phyloP scores from a whole-genome alignment of 345 rosid genomes.

The Citrus inodora region DNA sequence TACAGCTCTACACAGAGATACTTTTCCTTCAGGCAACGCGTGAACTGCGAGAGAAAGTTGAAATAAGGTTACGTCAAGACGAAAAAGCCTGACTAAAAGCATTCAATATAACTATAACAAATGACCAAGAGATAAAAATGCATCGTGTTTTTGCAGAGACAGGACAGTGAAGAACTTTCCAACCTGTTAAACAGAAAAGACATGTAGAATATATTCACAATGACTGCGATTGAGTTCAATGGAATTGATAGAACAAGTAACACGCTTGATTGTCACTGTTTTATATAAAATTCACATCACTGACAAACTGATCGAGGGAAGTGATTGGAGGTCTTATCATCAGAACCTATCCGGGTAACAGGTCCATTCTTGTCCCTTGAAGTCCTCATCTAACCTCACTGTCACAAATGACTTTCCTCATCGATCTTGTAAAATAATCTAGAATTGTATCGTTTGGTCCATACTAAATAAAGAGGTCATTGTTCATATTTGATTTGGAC shows the following conservation, averaged over 20 bases:
- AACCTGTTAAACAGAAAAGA: neutral
- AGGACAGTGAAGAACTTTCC: neutral
- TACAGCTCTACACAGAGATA: constrained; percentile 37
- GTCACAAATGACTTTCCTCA: neutral
- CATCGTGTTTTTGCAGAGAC: neutral
- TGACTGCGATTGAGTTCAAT: neutral
- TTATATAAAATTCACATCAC: neutral
- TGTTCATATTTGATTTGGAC: neutral
- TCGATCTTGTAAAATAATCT: neutral
- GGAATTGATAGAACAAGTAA: neutral
- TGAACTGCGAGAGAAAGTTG: constrained; percentile 31
- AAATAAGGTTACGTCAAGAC: constrained; percentile 11
- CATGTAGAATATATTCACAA: neutral
- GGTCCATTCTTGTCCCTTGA: neutral
- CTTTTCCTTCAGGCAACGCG: constrained; percentile 32
- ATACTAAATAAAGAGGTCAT: neutral
- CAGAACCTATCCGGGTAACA: neutral
- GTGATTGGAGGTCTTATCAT: neutral
- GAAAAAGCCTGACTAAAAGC: neutral
- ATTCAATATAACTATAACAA: constrained; percentile 4
- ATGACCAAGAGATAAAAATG: neutral
- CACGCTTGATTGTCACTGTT: neutral
- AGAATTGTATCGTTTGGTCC: neutral
- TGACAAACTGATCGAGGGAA: neutral
- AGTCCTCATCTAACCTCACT: neutral